These are phyloP conservation scores for Cystofilobasidium bisporidii DNA, from an alignment of 768 basidiomycete species.

Conservation along the genomic window DNA sequence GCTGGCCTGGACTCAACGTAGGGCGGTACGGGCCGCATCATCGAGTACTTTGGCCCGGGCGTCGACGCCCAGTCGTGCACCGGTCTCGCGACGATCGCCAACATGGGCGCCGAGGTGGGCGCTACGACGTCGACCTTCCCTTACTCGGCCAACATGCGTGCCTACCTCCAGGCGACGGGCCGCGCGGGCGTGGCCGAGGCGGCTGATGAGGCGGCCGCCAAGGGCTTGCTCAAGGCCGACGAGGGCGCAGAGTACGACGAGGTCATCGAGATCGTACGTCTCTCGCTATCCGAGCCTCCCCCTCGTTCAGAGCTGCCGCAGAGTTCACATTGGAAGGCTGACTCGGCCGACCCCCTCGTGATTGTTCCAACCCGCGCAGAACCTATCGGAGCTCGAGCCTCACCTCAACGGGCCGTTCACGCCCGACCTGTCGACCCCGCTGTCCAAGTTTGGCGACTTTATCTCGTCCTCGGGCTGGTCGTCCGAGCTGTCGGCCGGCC, in stretches of 20 bases:
- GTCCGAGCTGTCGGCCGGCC: conserved; percentile 74
- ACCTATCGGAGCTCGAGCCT: conserved; percentile 79
- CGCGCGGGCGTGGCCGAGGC: conserved; percentile 73
- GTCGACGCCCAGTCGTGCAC: conserved; percentile 85
- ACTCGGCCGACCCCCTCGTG: no score
- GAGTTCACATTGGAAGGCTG: no score
- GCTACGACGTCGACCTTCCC: conserved; percentile 99
- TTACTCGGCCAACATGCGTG: conserved; percentile 76
- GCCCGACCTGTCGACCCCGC: conserved; percentile 85
- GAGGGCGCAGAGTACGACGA: conserved; percentile 88
- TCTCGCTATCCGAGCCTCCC: neutral
- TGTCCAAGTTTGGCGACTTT: conserved; percentile 76
- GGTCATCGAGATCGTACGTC: conserved; percentile 79
- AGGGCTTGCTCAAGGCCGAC: conserved; percentile 73
- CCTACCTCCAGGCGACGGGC: conserved; percentile 82
- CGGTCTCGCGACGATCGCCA: conserved; percentile 87
- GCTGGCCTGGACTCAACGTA: conserved; percentile 41
- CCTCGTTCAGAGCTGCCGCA: neutral
- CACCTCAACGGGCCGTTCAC: conserved; percentile 96
- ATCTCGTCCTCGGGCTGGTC: conserved; percentile 74
- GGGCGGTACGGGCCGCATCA: conserved; percentile 91
- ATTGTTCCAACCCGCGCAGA: no score
- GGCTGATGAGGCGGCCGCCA: conserved; percentile 68
- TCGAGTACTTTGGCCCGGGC: conserved; percentile 95
- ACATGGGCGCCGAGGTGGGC: conserved; percentile 99